Percentiles rank a stretch among this genome's conserved stretches.
These are phyloP conservation scores for Linderina pennispora DNA, from an alignment of 192 early-diverging fungal species.

Conservation along the genomic window DNA sequence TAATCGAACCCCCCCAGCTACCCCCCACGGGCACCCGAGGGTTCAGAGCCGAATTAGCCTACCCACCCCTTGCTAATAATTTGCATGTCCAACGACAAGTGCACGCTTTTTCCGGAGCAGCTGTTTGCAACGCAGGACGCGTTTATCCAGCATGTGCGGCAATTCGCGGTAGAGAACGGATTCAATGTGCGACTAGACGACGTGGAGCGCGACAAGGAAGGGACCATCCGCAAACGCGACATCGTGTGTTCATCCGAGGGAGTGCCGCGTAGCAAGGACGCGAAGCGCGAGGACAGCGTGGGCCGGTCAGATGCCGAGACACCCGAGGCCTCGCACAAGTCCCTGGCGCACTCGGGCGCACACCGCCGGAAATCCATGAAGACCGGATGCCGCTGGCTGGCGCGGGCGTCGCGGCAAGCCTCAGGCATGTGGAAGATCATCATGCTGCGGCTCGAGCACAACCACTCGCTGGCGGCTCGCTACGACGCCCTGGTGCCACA, in stretches of 20 bases:
- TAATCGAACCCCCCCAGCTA: no score
- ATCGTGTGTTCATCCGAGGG: slow-evolving; percentile 49
- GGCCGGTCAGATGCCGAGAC: slow-evolving; percentile 12
- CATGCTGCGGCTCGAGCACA: slow-evolving; percentile 46
- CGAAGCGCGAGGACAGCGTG: slow-evolving; percentile 38
- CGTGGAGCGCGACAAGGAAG: slow-evolving; percentile 48
- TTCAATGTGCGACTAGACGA: slow-evolving; percentile 49
- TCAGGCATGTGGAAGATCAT: slow-evolving; percentile 50
- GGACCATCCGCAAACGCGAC: slow-evolving; percentile 47
- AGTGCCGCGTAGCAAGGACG: slow-evolving; percentile 41
- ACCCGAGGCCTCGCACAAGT: slow-evolving; percentile 1
- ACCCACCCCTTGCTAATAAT: no score
- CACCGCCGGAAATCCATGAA: slow-evolving; percentile 50
- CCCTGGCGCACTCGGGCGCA: slow-evolving; percentile 36
- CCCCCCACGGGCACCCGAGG: no score
- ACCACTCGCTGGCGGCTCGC: slow-evolving; percentile 38
- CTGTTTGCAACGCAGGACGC: slow-evolving; percentile 44
- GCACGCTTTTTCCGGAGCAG: slow-evolving; percentile 47
- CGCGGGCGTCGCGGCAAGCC: slow-evolving; percentile 41
- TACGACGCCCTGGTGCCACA: slow-evolving; percentile 19
- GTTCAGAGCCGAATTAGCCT: no score
- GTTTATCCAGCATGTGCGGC: slow-evolving; percentile 45
- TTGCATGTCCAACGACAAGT: slow-evolving; percentile 40
- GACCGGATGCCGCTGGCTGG: slow-evolving; percentile 47
- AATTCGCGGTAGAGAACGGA: slow-evolving; percentile 39